A percentile compares a stretch with the other conserved stretches of the same genome.
phyloP scores from a whole-genome alignment of 2,329 filamentous ascomycete genomes.

The Alternaria conjuncta region DNA sequence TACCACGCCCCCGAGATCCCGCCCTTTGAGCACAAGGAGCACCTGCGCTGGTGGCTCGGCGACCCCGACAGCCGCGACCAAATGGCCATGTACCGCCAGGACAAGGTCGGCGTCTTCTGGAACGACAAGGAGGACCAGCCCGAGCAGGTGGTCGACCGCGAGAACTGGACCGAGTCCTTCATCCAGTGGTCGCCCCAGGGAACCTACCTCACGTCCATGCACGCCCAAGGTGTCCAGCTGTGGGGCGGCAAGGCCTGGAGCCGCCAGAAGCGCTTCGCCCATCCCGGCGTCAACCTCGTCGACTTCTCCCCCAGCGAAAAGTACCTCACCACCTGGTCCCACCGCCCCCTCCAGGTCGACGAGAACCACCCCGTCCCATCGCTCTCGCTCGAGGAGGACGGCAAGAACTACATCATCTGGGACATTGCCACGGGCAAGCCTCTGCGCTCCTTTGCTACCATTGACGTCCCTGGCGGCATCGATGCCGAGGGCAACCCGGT shows the following conservation, averaged over 20 bases:
- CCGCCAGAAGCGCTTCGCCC: conserved; percentile 89
- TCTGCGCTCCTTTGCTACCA: conserved; percentile 89
- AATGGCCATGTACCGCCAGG: conserved; percentile 91
- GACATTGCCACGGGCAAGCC: conserved; percentile 89
- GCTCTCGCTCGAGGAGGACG: conserved; percentile 80
- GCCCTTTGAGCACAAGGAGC: conserved; percentile 89
- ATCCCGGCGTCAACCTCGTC: conserved; percentile 93
- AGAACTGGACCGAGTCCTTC: conserved; percentile 97
- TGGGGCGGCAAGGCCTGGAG: conserved; percentile 93
- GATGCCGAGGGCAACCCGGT: conserved; percentile 69
- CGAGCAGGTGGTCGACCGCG: conserved; percentile 87
- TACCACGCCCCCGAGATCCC: conserved; percentile 84
- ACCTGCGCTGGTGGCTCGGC: conserved; percentile 90
- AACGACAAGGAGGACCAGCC: conserved; percentile 94
- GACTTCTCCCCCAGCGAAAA: conserved; percentile 94
- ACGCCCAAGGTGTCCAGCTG: conserved; percentile 94
- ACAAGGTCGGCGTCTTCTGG: conserved; percentile 95
- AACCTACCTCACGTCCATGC: conserved; percentile 92
- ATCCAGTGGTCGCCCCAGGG: conserved; percentile 97
- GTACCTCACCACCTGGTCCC: conserved; percentile 96
- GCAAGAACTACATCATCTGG: conserved; percentile 99
- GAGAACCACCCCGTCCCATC: conserved; percentile 86
- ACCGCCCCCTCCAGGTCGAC: conserved; percentile 88
- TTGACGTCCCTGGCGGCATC: conserved; percentile 73
- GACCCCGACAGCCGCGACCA: conserved; percentile 91